Percentiles rank a stretch among this genome's conserved stretches.
phyloP scores from a whole-genome alignment of 1,139 yeast species.

The Taphrina communis region DNA sequence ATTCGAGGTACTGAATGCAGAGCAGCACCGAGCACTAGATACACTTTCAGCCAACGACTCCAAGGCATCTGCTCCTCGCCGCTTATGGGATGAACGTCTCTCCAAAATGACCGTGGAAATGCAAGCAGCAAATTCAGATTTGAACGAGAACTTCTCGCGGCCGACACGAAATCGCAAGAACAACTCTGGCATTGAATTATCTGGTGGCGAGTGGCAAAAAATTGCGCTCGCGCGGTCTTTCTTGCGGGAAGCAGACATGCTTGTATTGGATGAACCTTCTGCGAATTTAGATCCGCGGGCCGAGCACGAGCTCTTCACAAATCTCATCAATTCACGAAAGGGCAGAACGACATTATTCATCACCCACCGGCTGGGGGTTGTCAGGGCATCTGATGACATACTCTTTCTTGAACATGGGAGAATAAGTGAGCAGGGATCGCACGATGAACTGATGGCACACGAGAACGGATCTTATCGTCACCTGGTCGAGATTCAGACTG shows the following conservation, averaged over 20 bases:
- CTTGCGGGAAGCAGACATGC: constrained; percentile 50
- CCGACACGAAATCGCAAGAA: background rate
- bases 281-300: constrained; percentile 98
- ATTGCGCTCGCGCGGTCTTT: constrained; percentile 33
- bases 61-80: background rate
- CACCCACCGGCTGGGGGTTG: constrained; percentile 93
- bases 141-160: background rate
- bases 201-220: constrained; percentile 40
- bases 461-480: constrained; percentile 48
- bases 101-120: constrained; percentile 11
- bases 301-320: constrained; percentile 58
- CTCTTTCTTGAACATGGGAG: constrained; percentile 84
- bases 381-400: constrained; percentile 86
- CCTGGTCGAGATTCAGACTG: constrained; percentile 14
- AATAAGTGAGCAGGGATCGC: constrained; percentile 86
- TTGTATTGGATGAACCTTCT: constrained; percentile 93
- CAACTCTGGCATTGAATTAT: constrained; percentile 11
- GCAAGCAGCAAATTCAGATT: constrained; percentile 3
- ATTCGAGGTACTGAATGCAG: constrained; percentile 13
- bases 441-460: constrained; percentile 68
- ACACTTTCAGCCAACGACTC: background rate
- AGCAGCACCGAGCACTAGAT: background rate
- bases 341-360: constrained; percentile 88
- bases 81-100: constrained; percentile 19
- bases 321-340: constrained; percentile 73